Evolutionary conservation across 768 basidiomycete genomes (phyloP).

Genomic region (Calocybe indica): DNA sequence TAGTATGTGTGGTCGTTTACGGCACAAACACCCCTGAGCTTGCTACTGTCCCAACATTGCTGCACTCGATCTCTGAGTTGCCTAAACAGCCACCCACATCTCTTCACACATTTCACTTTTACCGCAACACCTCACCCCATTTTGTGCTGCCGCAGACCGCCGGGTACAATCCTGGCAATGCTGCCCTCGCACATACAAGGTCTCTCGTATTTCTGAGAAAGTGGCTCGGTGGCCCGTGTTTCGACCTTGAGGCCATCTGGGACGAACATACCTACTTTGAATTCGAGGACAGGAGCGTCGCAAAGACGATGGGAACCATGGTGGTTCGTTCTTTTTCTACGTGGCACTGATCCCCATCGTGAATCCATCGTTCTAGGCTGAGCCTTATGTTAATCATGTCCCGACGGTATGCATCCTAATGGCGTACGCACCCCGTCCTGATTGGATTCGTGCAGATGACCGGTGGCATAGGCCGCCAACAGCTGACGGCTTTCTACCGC

Average conservation of each 20-base stretch:
- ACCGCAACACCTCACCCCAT: constrained; percentile 22
- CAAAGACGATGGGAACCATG: constrained; percentile 52
- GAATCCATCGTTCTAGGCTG: constrained; percentile 26
- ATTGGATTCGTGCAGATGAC: constrained; percentile 32
- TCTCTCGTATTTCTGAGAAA: constrained; percentile 40
- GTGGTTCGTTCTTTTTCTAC: constrained; percentile 29
- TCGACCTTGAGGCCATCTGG: constrained; percentile 57
- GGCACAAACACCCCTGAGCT: constrained; percentile 17
- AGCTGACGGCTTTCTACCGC: constrained; percentile 46
- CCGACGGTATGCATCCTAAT: constrained; percentile 35
- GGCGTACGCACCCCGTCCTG: neutral
- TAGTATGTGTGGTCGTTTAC: constrained; percentile 33
- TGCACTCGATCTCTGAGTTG: constrained; percentile 26
- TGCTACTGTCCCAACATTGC: constrained; percentile 26
- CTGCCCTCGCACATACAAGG: constrained; percentile 40
- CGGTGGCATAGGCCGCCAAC: constrained; percentile 46
- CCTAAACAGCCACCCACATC: constrained; percentile 15
- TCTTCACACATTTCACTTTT: constrained; percentile 17
- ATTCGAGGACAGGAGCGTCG: constrained; percentile 43
- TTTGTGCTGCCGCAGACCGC: constrained; percentile 38
- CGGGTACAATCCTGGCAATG: constrained; percentile 34
- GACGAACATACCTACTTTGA: constrained; percentile 53
- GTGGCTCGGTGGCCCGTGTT: constrained; percentile 41
- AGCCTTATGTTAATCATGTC: constrained; percentile 57
- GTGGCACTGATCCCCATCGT: neutral